These are phyloP conservation scores for Cladosporium sp. DNA, from an alignment of 2,329 filamentous ascomycete genomes.

Conservation along the genomic window DNA sequence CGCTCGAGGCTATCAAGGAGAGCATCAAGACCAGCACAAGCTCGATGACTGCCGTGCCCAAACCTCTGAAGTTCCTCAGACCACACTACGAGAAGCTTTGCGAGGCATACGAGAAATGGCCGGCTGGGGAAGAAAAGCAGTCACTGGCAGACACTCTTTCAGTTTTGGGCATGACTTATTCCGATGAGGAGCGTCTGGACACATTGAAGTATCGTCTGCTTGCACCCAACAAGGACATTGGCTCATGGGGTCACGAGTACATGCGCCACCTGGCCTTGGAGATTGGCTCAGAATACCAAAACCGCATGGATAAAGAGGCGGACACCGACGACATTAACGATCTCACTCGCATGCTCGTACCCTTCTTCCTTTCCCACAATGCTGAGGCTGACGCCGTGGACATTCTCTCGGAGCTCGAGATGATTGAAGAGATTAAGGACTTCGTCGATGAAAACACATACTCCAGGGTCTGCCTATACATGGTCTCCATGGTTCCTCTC, in stretches of 20 bases:
- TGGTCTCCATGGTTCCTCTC: conserved; percentile 98
- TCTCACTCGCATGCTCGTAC: conserved; percentile 78
- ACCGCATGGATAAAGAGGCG: conserved; percentile 80
- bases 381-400: conserved; percentile 97
- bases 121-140: conserved; percentile 76
- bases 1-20: conserved; percentile 93
- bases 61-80: conserved; percentile 95
- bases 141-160: conserved; percentile 92
- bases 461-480: conserved; percentile 88
- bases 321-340: conserved; percentile 78
- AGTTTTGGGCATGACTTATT: conserved; percentile 97
- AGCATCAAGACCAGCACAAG: conserved; percentile 99
- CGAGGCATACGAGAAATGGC: conserved; percentile 86
- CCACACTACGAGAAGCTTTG: conserved; percentile 91
- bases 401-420: conserved; percentile 93
- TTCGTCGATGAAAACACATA: conserved; percentile 95
- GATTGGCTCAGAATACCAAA: conserved; percentile 90
- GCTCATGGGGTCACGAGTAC: conserved; percentile 98
- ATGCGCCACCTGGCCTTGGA: conserved; percentile 91
- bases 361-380: conserved; percentile 94
- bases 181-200: conserved; percentile 82
- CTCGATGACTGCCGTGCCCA: conserved; percentile 98
- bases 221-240: conserved; percentile 85
- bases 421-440: conserved; percentile 84
- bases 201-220: conserved; percentile 93